Conservation (phyloP, 208 protist genomes). For the Leptomonas seymouri region DNA sequence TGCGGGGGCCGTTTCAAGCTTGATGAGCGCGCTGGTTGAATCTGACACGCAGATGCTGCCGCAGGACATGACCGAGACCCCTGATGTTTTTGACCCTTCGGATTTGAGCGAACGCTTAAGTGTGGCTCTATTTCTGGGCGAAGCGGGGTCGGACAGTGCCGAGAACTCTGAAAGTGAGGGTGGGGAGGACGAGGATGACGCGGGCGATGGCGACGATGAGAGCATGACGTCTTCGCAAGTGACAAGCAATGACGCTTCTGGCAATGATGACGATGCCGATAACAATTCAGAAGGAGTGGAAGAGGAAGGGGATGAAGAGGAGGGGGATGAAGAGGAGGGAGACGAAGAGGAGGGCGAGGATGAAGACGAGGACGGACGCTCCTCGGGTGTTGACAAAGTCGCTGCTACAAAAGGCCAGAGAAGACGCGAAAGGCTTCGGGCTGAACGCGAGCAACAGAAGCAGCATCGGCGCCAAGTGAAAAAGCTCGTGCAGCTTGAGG, state of each 20-base stretch:
- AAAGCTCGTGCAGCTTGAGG: constrained; percentile 10
- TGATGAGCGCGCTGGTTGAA: constrained; percentile 49
- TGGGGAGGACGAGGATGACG: constrained; percentile 31
- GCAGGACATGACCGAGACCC: constrained; percentile 37
- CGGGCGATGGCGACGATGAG: constrained; percentile 2
- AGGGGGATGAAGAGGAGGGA: constrained; percentile 23
- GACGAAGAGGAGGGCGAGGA: constrained; percentile 29
- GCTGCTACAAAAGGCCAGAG: not conserved
- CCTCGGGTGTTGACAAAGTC: not conserved
- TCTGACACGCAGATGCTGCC: constrained; percentile 69
- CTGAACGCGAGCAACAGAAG: constrained; percentile 7
- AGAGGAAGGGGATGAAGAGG: constrained; percentile 26
- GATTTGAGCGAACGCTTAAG: not conserved
- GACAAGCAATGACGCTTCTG: constrained; percentile 22
- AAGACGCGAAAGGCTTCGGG: not conserved
- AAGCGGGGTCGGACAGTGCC: constrained; percentile 26
- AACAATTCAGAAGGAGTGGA: constrained; percentile 36
- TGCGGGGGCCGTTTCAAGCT: constrained; percentile 18
- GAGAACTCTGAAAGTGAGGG: constrained; percentile 28
- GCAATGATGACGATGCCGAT: constrained; percentile 16
- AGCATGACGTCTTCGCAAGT: not conserved
- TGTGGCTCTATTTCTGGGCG: not conserved
- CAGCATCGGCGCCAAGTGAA: constrained; percentile 10
- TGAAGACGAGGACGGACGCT: constrained; percentile 15
- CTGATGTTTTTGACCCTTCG: constrained; percentile 6